These are phyloP conservation scores for Rhynchospora pubera DNA, from an alignment of 176 grass and related monocot species.

Conservation along the genomic window DNA sequence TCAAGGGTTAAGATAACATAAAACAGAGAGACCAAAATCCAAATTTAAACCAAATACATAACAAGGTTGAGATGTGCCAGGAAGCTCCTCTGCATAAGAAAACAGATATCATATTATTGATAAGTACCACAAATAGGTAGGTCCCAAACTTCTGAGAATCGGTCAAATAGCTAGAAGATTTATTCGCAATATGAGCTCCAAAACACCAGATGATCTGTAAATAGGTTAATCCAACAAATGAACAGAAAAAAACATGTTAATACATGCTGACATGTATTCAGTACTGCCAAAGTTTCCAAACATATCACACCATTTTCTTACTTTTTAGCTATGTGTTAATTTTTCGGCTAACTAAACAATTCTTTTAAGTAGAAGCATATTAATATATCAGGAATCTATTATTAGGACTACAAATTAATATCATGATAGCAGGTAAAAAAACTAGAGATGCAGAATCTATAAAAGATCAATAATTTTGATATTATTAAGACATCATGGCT, in stretches of 20 bases:
- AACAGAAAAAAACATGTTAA: conserved; percentile 21
- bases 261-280: background rate
- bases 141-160: conserved; percentile 15
- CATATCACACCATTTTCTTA: no score
- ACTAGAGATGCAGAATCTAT: background rate
- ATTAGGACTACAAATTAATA: background rate
- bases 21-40: conserved; percentile 5
- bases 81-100: conserved; percentile 20
- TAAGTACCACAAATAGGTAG: conserved; percentile 18
- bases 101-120: conserved; percentile 11
- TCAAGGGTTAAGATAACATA: no score
- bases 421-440: background rate
- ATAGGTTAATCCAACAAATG: conserved; percentile 20
- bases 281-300: conserved; percentile 2
- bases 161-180: conserved; percentile 13
- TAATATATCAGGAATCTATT: background rate
- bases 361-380: background rate
- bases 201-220: conserved; percentile 20
- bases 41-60: conserved; percentile 4
- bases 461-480: background rate
- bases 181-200: conserved; percentile 26
- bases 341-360: background rate
- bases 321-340: no score
- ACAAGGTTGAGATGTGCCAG: background rate
- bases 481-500: background rate